These are phyloP conservation scores for Filosporella fistucella DNA, from an alignment of 495 filamentous ascomycete genomes.

Conservation along the genomic window DNA sequence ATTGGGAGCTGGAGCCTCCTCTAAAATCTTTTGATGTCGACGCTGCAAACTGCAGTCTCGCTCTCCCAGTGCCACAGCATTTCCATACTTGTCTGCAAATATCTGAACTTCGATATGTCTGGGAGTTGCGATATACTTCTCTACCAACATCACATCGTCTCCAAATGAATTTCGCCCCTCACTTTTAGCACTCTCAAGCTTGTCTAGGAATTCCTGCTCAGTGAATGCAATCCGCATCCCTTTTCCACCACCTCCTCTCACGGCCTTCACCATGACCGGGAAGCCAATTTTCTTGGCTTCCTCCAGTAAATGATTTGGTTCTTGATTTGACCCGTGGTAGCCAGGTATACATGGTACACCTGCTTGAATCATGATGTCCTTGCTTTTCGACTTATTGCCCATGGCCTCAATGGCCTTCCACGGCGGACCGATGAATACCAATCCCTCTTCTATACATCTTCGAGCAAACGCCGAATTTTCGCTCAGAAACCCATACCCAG, in stretches of 20 bases:
- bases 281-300: slow-evolving; percentile 82
- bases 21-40: slow-evolving; percentile 94
- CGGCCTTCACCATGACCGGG: slow-evolving; percentile 93
- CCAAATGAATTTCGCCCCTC: slow-evolving; percentile 92
- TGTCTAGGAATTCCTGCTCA: slow-evolving; percentile 72
- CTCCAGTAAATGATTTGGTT: slow-evolving; percentile 59
- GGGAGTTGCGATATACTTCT: slow-evolving; percentile 93
- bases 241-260: slow-evolving; percentile 94
- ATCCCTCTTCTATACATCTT: slow-evolving; percentile 82
- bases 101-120: slow-evolving; percentile 97
- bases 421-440: slow-evolving; percentile 93
- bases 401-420: slow-evolving; percentile 92
- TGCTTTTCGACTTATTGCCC: slow-evolving; percentile 88
- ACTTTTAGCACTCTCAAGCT: slow-evolving; percentile 81
- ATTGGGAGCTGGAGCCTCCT: slow-evolving; percentile 91
- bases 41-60: slow-evolving; percentile 84
- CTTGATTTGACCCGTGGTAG: slow-evolving; percentile 88
- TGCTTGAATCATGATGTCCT: slow-evolving; percentile 92
- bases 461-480: slow-evolving; percentile 91
- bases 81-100: slow-evolving; percentile 87
- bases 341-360: slow-evolving; percentile 95
- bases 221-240: slow-evolving; percentile 92
- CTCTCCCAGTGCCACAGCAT: slow-evolving; percentile 80
- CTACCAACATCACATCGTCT: slow-evolving; percentile 92
- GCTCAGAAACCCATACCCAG: slow-evolving; percentile 94